A percentile compares a stretch with the other conserved stretches of the same genome.
Evolutionary conservation across 2,329 filamentous ascomycete species (phyloP).

Genomic region (Aspergillus candidus): DNA sequence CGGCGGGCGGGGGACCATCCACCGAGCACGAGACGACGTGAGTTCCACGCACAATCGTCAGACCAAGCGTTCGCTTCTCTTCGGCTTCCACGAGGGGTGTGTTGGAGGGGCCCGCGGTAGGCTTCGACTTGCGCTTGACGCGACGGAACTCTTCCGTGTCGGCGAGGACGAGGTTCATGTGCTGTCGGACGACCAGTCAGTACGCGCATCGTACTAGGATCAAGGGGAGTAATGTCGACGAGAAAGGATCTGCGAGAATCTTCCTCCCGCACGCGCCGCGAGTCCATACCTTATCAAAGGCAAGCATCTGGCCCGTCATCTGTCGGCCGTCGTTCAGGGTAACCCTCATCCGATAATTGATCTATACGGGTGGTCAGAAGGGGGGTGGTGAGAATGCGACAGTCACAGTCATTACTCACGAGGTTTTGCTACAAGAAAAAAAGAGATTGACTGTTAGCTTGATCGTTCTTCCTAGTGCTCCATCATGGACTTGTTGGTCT

Average conservation of each 20-base stretch:
- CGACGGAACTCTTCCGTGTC: conserved; percentile 97
- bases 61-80: conserved; percentile 93
- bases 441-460: conserved; percentile 48
- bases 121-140: conserved; percentile 78
- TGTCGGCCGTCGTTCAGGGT: conserved; percentile 92
- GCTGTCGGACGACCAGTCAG: conserved; percentile 46
- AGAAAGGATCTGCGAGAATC: conserved; percentile 5
- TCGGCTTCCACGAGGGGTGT: conserved; percentile 74
- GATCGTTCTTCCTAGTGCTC: too few species aligned
- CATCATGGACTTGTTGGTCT: too few species aligned
- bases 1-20: conserved; percentile 89
- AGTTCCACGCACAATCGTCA: conserved; percentile 89
- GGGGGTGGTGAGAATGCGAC: not conserved
- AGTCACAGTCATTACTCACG: conserved; percentile 41
- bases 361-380: conserved; percentile 57
- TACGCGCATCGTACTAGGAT: too few species aligned
- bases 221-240: conserved; percentile 3
- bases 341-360: conserved; percentile 99
- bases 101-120: conserved; percentile 51
- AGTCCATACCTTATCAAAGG: conserved; percentile 78
- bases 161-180: conserved; percentile 98
- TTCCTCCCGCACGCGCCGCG: not conserved
- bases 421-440: conserved; percentile 53
- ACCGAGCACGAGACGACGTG: conserved; percentile 93
- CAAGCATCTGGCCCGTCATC: conserved; percentile 96